Conservation (phyloP, 2,329 filamentous ascomycete genomes). For the Paramyrothecium sp. region DNA sequence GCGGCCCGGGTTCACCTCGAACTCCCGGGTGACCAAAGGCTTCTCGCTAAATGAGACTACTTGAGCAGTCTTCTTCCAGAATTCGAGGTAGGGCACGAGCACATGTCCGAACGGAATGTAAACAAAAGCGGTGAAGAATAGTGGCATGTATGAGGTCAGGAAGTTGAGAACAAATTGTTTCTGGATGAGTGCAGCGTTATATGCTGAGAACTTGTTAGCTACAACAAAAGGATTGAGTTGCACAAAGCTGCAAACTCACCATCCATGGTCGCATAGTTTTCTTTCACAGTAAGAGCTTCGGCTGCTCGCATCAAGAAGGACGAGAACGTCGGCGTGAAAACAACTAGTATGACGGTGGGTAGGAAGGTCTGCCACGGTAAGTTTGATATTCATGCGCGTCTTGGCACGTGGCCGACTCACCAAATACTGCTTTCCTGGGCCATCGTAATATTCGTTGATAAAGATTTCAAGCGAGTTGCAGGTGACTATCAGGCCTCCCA, state of each 20-base stretch:
- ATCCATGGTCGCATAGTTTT: constrained; percentile 90
- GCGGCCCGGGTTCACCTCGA: constrained; percentile 79
- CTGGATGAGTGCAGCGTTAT: constrained; percentile 79
- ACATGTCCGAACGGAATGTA: constrained; percentile 88
- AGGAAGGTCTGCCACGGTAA: constrained; percentile 67
- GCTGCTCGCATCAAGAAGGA: constrained; percentile 75
- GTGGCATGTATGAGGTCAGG: constrained; percentile 89
- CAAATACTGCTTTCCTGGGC: constrained; percentile 81
- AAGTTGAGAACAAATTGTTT: constrained; percentile 98
- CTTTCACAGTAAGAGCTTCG: constrained; percentile 72
- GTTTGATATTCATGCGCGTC: neutral
- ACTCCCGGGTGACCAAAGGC: constrained; percentile 62
- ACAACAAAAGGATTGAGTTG: no score
- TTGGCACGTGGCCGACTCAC: constrained; percentile 44
- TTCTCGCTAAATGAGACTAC: constrained; percentile 75
- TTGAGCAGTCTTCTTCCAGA: constrained; percentile 74
- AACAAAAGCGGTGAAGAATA: constrained; percentile 90
- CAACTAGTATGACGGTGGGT: constrained; percentile 83
- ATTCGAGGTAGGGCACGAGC: constrained; percentile 80
- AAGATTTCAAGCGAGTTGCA: constrained; percentile 96
- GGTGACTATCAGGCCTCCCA: constrained; percentile 79
- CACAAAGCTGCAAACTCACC: constrained; percentile 30
- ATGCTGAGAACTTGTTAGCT: constrained; percentile 44
- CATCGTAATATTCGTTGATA: constrained; percentile 89
- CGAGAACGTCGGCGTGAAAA: constrained; percentile 75